These are phyloP conservation scores for Nepenthes gracilis DNA, from an alignment of 148 eudicot species.

Conservation along the genomic window DNA sequence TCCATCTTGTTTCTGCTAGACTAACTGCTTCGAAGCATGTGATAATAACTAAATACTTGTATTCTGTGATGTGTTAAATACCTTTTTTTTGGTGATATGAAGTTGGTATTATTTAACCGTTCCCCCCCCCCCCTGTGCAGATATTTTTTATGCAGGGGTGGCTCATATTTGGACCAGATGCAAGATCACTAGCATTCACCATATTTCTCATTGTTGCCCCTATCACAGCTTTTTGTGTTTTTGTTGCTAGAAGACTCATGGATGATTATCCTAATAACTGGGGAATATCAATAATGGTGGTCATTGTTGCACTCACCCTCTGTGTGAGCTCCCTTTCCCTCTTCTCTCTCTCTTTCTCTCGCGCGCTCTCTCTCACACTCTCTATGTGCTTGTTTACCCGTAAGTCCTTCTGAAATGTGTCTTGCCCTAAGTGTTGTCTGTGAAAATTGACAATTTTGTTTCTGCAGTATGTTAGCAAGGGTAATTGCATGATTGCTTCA, in stretches of 20 bases:
- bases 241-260: constrained; percentile 78
- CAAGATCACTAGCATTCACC: constrained; percentile 73
- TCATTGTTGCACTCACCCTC: constrained; percentile 58
- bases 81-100: not conserved
- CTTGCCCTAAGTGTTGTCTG: too few species aligned
- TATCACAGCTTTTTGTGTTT: constrained; percentile 62
- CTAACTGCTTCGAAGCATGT: too few species aligned
- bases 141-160: constrained; percentile 80
- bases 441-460: too few species aligned
- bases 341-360: not conserved
- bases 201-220: constrained; percentile 88
- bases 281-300: constrained; percentile 68
- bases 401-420: too few species aligned
- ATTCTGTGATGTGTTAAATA: too few species aligned
- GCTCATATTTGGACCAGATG: constrained; percentile 95
- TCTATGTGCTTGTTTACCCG: not conserved
- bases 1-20: too few species aligned
- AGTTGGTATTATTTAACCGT: not conserved
- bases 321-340: constrained; percentile 40
- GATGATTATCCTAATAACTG: constrained; percentile 48
- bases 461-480: too few species aligned
- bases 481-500: too few species aligned
- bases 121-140: constrained; percentile 29
- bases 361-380: not conserved
- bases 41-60: too few species aligned